Base-by-base conservation (phyloP, 306 rosid species). In the Vigna unguiculata region DNA sequence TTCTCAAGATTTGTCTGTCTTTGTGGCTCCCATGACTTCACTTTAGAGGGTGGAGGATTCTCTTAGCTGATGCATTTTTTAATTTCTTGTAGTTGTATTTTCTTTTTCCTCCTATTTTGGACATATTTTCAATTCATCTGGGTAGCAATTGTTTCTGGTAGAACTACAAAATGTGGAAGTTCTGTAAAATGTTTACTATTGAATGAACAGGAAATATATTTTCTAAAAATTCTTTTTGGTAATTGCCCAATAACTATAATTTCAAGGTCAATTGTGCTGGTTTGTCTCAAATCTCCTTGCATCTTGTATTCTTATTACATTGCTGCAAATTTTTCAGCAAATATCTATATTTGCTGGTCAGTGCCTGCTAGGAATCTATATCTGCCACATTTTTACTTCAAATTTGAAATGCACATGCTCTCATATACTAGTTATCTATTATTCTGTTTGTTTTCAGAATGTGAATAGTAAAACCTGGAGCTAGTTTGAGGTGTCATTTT, bases 401-500 rank as follows among this genome's bases (percentile, higher is more conserved):
- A 51, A 19, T 61, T 68, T 63, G 49, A 48, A 38, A 40, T 28
- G 72, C 19, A 40, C 49, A 19, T 64, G 20, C 58, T 76, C 38
- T 58, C 30, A 15, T 82, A 53, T 59, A 25, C 46, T 22, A 21
- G 40, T 59, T 43, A 66, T 79, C n/a, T 69, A 41, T 69, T 60
- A 60, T 30, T 79, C 21, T 57, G 19, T 62, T 36, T 41, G 36
- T 40, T 69, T 80, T 43, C 41, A 16, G 48, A 71, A 61, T 78
- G 40, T 17, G 52, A 47, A 70, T 62, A 32, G 62, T 75, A 34
- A 77, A 53, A 60, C 69, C 64, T 63, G 63, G 16, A 41, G 66
- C 71, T 48, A 38, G 74, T 66, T 63, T 75, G 78, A 59, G 78
- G 55, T 70, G 62, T 84, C 32, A 24, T 68, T 78, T 36, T 28